These are phyloP conservation scores for Fusarium xylarioides DNA, from an alignment of 2,329 filamentous ascomycete genomes.

Conservation along the genomic window DNA sequence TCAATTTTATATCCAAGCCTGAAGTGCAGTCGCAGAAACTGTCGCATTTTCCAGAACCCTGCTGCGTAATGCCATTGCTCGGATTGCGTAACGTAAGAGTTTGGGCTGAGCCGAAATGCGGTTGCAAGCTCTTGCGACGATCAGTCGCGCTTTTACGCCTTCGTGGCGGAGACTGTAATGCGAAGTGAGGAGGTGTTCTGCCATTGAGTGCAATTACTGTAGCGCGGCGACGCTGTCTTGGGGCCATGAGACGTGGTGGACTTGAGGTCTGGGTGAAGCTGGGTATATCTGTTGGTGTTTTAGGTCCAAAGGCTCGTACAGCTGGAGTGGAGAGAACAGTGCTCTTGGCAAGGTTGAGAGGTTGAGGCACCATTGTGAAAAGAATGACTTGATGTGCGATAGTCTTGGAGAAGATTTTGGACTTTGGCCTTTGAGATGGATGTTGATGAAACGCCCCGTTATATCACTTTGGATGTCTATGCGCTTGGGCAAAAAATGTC, in stretches of 20 bases:
- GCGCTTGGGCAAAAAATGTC: too few relatives aligned
- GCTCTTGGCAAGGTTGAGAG: rapidly evolving
- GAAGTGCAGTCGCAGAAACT: neutral
- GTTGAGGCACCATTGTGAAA: neutral
- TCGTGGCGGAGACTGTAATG: neutral
- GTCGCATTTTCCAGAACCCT: rapidly evolving
- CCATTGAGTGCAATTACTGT: neutral
- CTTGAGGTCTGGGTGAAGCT: rapidly evolving
- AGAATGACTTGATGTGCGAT: rapidly evolving
- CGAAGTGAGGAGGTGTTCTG: neutral
- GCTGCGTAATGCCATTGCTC: rapidly evolving
- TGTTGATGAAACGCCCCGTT: neutral
- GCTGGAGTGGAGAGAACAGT: neutral
- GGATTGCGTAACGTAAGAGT: neutral
- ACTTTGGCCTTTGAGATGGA: neutral
- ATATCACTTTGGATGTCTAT: neutral
- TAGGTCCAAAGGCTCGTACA: neutral
- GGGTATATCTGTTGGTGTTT: neutral
- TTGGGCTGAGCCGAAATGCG: neutral
- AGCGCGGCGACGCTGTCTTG: neutral
- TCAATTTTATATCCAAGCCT: neutral
- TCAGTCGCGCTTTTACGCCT: neutral
- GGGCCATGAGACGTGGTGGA: neutral
- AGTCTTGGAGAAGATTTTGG: too few relatives aligned
- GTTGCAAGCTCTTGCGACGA: neutral